Evolutionary conservation across 179 eudicot genomes (phyloP).

Genomic region (Carnegiea gigantea): DNA sequence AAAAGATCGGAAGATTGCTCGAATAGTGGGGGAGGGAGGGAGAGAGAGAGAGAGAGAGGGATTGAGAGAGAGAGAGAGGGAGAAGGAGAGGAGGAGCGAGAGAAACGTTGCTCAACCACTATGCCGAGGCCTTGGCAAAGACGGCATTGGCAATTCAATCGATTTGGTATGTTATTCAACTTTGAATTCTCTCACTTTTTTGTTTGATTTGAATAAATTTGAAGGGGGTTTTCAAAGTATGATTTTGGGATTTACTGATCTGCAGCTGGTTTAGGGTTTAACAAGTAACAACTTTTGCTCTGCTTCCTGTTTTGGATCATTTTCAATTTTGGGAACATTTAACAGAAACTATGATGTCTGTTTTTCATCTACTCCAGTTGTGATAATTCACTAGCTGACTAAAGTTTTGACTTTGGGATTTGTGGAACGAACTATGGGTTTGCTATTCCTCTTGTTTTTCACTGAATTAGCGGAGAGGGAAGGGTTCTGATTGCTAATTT

Average conservation of each 20-base stretch:
- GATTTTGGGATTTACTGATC: not conserved
- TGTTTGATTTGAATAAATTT: not conserved
- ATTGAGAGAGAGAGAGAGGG: not conserved
- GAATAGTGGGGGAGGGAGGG: not conserved
- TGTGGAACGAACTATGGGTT: not conserved
- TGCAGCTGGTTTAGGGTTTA: constrained; percentile 6
- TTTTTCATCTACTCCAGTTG: not conserved
- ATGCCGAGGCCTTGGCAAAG: constrained; percentile 4
- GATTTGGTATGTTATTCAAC: not conserved
- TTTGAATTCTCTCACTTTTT: not conserved
- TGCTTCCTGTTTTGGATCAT: not conserved
- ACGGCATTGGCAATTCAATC: constrained; percentile 9
- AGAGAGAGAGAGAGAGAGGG: not conserved
- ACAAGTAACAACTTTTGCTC: not conserved
- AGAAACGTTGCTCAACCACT: not conserved
- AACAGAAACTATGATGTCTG: not conserved
- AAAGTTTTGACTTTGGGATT: not conserved
- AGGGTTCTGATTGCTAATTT: not conserved
- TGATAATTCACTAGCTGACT: not conserved
- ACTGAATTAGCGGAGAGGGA: not conserved
- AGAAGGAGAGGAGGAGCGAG: not conserved
- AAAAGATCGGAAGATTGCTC: not conserved
- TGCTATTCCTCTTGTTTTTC: not conserved
- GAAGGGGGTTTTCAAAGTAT: not conserved
- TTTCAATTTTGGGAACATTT: not conserved